Conservation (phyloP, 2,329 filamentous ascomycete species). For the Calonectria crousiana region DNA sequence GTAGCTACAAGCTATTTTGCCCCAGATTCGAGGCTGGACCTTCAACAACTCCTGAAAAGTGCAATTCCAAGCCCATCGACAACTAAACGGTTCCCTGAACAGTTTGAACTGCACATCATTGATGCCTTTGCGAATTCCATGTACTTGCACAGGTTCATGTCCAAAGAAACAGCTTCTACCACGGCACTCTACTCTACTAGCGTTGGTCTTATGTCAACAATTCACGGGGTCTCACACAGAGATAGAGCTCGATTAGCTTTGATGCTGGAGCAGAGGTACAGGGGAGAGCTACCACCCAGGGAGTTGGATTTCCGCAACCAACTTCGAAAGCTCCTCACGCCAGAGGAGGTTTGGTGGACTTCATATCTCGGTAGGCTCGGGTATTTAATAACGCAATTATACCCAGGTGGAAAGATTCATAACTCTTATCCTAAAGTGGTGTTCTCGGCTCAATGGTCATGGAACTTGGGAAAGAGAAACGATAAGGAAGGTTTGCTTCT, state of each 20-base stretch:
- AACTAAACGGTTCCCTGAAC: slow-evolving; percentile 48
- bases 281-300: slow-evolving; percentile 69
- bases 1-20: slow-evolving; percentile 69
- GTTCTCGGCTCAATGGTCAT: slow-evolving; percentile 56
- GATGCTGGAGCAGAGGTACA: slow-evolving; percentile 73
- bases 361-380: slow-evolving; percentile 73
- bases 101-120: slow-evolving; percentile 61
- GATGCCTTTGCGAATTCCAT: slow-evolving; percentile 70
- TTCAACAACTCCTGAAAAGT: slow-evolving; percentile 61
- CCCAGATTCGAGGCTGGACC: slow-evolving; percentile 56
- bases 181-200: slow-evolving; percentile 73
- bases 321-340: slow-evolving; percentile 65
- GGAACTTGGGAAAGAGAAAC: slow-evolving; percentile 53
- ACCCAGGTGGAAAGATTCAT: slow-evolving; percentile 68
- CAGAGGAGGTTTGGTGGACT: slow-evolving; percentile 73
- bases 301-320: slow-evolving; percentile 67
- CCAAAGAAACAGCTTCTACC: slow-evolving; percentile 67
- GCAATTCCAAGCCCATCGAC: slow-evolving; percentile 56
- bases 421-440: slow-evolving; percentile 53
- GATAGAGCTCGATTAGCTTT: slow-evolving; percentile 72
- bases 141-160: slow-evolving; percentile 63
- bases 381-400: slow-evolving; percentile 67
- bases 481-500: slow-evolving; percentile 57
- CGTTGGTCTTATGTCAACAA: slow-evolving; percentile 70
- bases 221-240: slow-evolving; percentile 72